Conservation (phyloP, 331 rosid species). For the Telfairia occidentalis region DNA sequence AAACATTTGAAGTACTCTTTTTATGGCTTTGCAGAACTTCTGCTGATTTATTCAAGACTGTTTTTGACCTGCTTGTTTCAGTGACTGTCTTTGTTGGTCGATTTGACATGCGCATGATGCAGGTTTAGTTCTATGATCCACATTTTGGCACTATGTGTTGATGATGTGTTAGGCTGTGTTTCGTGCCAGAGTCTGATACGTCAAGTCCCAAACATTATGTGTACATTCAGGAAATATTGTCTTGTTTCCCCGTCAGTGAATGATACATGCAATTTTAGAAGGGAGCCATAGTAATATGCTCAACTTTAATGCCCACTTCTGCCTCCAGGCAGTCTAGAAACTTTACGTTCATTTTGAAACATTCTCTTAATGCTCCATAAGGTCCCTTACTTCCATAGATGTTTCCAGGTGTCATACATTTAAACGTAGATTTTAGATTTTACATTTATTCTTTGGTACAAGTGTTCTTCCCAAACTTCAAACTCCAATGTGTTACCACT, state of each 20-base stretch:
- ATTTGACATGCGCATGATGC: constrained; percentile 99
- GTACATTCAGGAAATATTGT: background rate
- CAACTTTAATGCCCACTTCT: background rate
- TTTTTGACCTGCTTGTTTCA: constrained; percentile 89
- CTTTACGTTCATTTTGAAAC: background rate
- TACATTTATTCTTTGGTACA: background rate
- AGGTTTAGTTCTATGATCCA: constrained; percentile 36
- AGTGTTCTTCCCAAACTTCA: background rate
- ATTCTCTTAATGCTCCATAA: background rate
- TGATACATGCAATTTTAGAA: background rate
- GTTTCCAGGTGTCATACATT: background rate
- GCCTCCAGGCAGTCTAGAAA: background rate
- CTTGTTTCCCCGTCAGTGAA: background rate
- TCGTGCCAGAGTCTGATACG: background rate
- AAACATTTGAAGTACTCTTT: constrained; percentile 2
- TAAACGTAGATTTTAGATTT: background rate
- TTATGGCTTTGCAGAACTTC: constrained; percentile 64
- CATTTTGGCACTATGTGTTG: background rate
- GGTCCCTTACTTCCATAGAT: background rate
- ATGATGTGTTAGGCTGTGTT: background rate
- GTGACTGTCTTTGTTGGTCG: constrained; percentile 98
- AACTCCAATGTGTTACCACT: background rate
- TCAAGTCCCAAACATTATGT: background rate
- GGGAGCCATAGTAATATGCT: background rate
- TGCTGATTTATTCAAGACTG: constrained; percentile 97